Conservation (phyloP, 208 protist genomes). For the Trypanosoma theileri region DNA sequence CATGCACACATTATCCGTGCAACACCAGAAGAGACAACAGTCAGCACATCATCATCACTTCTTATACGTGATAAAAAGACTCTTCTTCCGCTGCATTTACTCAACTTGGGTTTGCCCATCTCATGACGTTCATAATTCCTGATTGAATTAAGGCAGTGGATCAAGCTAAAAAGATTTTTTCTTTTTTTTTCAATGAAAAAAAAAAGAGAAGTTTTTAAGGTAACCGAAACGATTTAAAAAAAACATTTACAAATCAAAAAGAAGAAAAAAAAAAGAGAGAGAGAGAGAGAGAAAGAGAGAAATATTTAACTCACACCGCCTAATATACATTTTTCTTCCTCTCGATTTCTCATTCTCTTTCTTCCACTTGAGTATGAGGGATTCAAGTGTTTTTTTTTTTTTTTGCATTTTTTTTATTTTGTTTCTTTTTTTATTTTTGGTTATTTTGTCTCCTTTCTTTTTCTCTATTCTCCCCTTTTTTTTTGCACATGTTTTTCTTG, state of each 20-base stretch:
- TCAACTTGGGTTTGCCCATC: conserved; percentile 18
- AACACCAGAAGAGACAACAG: conserved; percentile 27
- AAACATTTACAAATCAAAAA: no score
- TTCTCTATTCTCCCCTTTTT: not conserved
- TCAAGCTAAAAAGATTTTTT: no score
- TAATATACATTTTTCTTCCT: not conserved
- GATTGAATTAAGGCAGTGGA: not conserved
- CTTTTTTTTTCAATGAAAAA: no score
- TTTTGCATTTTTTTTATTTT: conserved; percentile 9
- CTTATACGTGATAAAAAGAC: conserved; percentile 9
- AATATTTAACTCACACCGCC: not conserved
- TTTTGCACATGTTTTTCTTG: not conserved
- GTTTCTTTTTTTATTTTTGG: not conserved
- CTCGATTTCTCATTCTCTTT: not conserved
- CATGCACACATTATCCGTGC: conserved; percentile 66
- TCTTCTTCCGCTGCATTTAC: conserved; percentile 22
- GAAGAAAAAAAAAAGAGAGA: no score
- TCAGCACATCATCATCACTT: not conserved
- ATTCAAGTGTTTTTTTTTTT: not conserved
- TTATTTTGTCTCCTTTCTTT: not conserved
- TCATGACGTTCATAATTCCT: conserved; percentile 4
- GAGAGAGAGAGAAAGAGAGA: not conserved
- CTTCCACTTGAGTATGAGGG: not conserved
- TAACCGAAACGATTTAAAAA: not conserved
- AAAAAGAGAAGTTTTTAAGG: no score